Evolutionary conservation across 2,329 filamentous ascomycete species (phyloP).

Genomic region (Fusarium sp.): DNA sequence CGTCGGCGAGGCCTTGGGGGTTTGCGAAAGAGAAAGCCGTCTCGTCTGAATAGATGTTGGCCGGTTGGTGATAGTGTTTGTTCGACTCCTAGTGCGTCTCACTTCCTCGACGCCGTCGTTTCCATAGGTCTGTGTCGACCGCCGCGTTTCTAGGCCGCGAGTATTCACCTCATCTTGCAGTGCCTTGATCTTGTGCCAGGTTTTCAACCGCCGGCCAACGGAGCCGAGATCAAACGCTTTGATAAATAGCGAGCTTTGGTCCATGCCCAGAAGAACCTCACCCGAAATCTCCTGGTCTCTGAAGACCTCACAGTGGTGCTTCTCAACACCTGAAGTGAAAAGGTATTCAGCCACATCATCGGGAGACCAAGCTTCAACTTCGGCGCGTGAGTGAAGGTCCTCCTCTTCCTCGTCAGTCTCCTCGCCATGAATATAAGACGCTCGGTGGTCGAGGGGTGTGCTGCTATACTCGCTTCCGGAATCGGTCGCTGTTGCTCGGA

Average conservation of each 20-base stretch:
- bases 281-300: slow-evolving; percentile 95
- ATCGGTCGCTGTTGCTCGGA: slow-evolving; percentile 72
- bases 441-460: slow-evolving; percentile 77
- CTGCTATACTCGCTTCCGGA: slow-evolving; percentile 94
- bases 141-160: slow-evolving; percentile 54
- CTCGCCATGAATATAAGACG: slow-evolving; percentile 93
- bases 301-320: slow-evolving; percentile 93
- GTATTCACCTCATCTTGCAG: slow-evolving; percentile 88
- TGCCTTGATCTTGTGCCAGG: slow-evolving; percentile 95
- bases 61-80: slow-evolving; percentile 67
- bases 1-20: slow-evolving; percentile 61
- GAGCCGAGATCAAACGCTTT: slow-evolving; percentile 95
- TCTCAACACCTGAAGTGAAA: slow-evolving; percentile 86
- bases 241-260: slow-evolving; percentile 93
- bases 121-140: slow-evolving; percentile 68
- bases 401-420: slow-evolving; percentile 97
- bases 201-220: slow-evolving; percentile 88
- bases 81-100: slow-evolving; percentile 64
- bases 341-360: slow-evolving; percentile 90
- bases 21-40: slow-evolving; percentile 63
- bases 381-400: slow-evolving; percentile 71
- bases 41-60: slow-evolving; percentile 61
- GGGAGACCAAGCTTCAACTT: slow-evolving; percentile 85
- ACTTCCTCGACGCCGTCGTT: slow-evolving; percentile 70
- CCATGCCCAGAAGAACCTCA: slow-evolving; percentile 93